These are phyloP conservation scores for Bidens hawaiensis DNA, from an alignment of 140 eudicot species.

Conservation along the genomic window DNA sequence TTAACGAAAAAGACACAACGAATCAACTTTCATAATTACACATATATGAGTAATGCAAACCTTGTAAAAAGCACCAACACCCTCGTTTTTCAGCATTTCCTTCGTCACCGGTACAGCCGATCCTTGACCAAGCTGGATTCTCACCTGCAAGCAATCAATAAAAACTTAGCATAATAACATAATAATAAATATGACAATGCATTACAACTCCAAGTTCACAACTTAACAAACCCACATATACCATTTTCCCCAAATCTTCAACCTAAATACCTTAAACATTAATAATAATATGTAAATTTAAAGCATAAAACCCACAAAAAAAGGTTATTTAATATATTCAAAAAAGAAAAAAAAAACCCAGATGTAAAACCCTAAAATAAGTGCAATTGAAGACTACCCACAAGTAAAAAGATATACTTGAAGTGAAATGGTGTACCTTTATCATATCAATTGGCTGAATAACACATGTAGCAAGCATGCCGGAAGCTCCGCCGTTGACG, in stretches of 20 bases:
- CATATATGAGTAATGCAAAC: conserved; percentile 17
- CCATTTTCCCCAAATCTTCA: background rate
- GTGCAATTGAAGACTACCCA: background rate
- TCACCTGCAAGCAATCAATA: conserved; percentile 27
- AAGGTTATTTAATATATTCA: background rate
- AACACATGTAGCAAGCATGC: conserved; percentile 62
- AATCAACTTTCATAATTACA: background rate
- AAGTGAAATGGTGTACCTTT: conserved; percentile 30
- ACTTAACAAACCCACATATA: background rate
- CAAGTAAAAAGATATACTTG: background rate
- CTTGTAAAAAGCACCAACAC: conserved; percentile 45
- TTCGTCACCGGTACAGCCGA: conserved; percentile 50
- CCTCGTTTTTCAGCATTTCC: conserved; percentile 73
- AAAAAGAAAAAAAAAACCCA: background rate
- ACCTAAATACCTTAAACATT: background rate
- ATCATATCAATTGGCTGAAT: conserved; percentile 57
- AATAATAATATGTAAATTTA: background rate
- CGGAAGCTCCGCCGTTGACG: conserved; percentile 83
- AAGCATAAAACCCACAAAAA: background rate
- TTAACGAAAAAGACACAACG: background rate
- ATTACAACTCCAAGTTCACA: background rate
- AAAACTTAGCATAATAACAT: too few relatives aligned
- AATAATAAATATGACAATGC: background rate
- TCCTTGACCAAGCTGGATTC: conserved; percentile 49
- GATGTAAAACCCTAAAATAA: conserved; percentile 14